Conservation (phyloP, 305 asterid genomes). For the Solanum hybrid region DNA sequence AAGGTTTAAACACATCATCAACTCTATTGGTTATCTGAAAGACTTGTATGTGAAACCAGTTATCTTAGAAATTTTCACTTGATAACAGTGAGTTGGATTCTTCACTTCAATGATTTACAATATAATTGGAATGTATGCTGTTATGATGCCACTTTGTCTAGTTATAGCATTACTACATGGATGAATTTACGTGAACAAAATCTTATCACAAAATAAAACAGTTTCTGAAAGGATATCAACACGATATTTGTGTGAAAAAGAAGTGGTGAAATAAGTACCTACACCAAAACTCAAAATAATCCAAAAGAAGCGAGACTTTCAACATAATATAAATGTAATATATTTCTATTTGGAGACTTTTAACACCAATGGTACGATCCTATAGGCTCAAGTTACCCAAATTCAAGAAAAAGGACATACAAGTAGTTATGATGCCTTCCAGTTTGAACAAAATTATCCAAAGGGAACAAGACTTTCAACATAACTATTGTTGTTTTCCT, state of each 20-base stretch:
- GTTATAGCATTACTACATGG: not conserved
- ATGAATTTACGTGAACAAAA: too few species aligned
- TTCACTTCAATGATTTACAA: not conserved
- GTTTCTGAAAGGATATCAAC: not conserved
- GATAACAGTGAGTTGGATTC: not conserved
- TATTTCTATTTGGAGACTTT: not conserved
- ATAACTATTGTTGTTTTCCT: not conserved
- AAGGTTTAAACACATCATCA: not conserved
- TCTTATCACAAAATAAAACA: not conserved
- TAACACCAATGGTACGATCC: not conserved
- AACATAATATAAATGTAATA: not conserved
- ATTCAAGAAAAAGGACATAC: not conserved
- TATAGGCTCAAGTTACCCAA: not conserved
- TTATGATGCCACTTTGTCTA: not conserved
- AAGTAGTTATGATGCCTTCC: not conserved
- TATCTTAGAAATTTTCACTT: not conserved
- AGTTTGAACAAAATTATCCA: not conserved
- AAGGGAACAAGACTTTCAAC: not conserved
- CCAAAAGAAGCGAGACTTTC: not conserved
- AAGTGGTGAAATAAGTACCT: not conserved
- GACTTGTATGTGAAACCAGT: not conserved
- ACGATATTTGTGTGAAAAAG: not conserved
- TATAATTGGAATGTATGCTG: not conserved
- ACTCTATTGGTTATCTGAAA: not conserved
- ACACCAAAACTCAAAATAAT: not conserved